These are phyloP conservation scores for Amphichorda felina DNA, from an alignment of 2,329 filamentous ascomycete genomes.

Conservation along the genomic window DNA sequence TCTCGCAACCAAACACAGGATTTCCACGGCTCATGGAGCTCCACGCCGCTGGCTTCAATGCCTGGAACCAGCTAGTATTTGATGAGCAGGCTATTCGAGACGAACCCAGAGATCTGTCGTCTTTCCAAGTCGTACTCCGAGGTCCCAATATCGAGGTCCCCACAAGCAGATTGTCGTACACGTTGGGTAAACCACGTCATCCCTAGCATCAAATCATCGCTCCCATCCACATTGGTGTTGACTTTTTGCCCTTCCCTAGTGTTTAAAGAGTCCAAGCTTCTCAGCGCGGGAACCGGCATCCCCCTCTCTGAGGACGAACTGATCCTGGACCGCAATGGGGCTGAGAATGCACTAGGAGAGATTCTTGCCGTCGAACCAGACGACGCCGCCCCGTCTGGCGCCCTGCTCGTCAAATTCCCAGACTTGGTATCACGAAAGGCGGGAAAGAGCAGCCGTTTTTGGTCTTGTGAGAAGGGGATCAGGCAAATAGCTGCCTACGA, in stretches of 20 bases:
- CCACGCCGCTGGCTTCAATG: constrained; percentile 45
- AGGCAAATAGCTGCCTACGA: constrained; percentile 33
- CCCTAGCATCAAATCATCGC: neutral
- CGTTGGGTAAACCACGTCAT: constrained; percentile 26
- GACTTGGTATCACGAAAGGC: neutral
- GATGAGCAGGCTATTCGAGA: constrained; percentile 2
- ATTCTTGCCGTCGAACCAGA: constrained; percentile 3
- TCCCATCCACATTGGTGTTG: neutral
- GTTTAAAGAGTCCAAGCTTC: constrained; percentile 6
- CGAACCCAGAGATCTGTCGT: constrained; percentile 31
- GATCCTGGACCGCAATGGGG: constrained; percentile 3
- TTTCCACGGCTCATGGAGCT: constrained; percentile 27
- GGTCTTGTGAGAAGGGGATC: constrained; percentile 13
- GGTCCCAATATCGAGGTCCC: constrained; percentile 21
- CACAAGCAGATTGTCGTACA: constrained; percentile 27
- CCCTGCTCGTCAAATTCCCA: neutral
- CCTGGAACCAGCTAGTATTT: constrained; percentile 42
- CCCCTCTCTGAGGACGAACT: constrained; percentile 1
- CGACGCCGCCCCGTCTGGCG: neutral
- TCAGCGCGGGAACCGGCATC: constrained; percentile 10
- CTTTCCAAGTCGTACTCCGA: constrained; percentile 29
- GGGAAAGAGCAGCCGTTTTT: constrained; percentile 5
- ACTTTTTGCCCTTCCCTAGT: neutral
- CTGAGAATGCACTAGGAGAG: constrained; percentile 8
- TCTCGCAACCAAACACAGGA: too few relatives aligned